A percentile compares a stretch with the other conserved stretches of the same genome.
phyloP scores from a whole-genome alignment of 306 rosid species.

The Cicer arietinum region DNA sequence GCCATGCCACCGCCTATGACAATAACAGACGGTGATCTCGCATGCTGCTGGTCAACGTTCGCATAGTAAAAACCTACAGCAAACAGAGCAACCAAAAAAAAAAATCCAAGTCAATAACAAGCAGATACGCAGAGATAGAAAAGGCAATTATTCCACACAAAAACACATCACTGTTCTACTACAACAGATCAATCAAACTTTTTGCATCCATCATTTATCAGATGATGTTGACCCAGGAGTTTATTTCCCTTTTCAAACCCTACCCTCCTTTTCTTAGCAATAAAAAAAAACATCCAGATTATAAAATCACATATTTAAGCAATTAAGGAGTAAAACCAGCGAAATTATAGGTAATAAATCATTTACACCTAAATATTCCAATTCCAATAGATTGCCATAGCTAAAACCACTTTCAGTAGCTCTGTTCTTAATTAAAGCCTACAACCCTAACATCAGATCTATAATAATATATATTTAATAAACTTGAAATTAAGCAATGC shows the following conservation, averaged over 20 bases:
- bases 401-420: constrained; percentile 14
- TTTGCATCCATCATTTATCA: background rate
- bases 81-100: background rate
- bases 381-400: constrained; percentile 9
- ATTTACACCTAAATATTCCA: constrained; percentile 9
- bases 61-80: constrained; percentile 65
- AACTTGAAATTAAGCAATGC: background rate
- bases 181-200: background rate
- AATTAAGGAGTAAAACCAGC: constrained; percentile 14
- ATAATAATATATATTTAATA: background rate
- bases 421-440: background rate
- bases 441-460: constrained; percentile 9
- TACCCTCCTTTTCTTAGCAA: background rate
- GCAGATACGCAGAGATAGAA: background rate
- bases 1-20: constrained; percentile 96
- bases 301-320: background rate
- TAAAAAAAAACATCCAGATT: background rate
- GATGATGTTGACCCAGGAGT: background rate
- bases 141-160: constrained; percentile 5
- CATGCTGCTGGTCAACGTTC: constrained; percentile 51
- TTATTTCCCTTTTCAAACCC: constrained; percentile 14
- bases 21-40: constrained; percentile 86
- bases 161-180: constrained; percentile 11
- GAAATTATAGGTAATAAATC: background rate
- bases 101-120: constrained; percentile 26